phyloP scores from a whole-genome alignment of 2,329 filamentous ascomycete genomes.

The Teratosphaeria destructans region DNA sequence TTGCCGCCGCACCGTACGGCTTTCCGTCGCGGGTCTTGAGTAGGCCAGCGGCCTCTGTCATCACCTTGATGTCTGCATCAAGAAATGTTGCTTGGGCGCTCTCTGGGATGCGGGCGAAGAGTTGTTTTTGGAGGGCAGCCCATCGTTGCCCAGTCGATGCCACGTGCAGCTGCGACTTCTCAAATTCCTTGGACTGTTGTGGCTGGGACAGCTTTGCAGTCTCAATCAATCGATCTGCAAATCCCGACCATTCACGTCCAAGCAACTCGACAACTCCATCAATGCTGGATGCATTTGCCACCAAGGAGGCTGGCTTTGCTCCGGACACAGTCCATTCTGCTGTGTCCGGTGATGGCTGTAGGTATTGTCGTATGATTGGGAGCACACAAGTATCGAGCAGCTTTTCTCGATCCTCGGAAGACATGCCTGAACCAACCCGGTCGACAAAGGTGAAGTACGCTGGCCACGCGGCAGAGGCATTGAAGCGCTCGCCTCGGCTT shows the following conservation, averaged over 20 bases:
- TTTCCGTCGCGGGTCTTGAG: constrained; percentile 50
- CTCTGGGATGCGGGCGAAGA: constrained; percentile 20
- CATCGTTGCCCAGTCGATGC: constrained; percentile 55
- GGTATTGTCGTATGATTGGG: constrained; percentile 44
- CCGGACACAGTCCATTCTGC: constrained; percentile 42
- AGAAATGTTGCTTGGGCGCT: constrained; percentile 16
- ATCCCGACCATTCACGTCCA: constrained; percentile 47
- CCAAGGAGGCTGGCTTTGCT: constrained; percentile 34
- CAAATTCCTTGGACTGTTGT: constrained; percentile 69
- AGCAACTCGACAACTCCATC: constrained; percentile 31
- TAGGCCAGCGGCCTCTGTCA: constrained; percentile 40
- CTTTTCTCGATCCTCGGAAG: constrained; percentile 35
- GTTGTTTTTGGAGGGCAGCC: constrained; percentile 43
- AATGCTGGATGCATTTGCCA: constrained; percentile 21
- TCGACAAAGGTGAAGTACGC: constrained; percentile 58
- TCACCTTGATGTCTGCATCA: constrained; percentile 31
- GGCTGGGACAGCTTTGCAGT: constrained; percentile 66
- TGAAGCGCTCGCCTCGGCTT: constrained; percentile 62
- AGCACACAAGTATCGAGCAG: constrained; percentile 40
- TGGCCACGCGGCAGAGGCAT: constrained; percentile 60
- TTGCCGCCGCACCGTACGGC: constrained; percentile 53
- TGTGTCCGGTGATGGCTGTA: constrained; percentile 36
- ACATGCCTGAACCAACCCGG: constrained; percentile 18
- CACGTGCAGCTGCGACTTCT: constrained; percentile 59
- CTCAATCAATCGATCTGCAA: constrained; percentile 53